Evolutionary conservation across 1,284 basidiomycete genomes (phyloP).

Genomic region (Ceratobasidium sp.): DNA sequence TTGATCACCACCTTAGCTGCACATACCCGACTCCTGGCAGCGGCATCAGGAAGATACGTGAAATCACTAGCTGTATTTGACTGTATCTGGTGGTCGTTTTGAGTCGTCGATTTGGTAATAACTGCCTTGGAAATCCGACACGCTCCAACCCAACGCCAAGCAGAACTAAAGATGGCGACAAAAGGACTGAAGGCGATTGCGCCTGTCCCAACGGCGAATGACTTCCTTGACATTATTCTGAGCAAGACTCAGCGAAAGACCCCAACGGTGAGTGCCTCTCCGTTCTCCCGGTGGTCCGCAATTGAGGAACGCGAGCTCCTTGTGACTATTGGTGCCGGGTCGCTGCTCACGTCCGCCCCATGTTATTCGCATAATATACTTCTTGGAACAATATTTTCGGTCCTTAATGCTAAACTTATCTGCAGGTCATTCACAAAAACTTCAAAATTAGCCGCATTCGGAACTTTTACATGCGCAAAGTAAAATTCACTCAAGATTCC

Average conservation of each 20-base stretch:
- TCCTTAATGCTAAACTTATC: background rate
- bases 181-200: constrained; percentile 94
- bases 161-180: constrained; percentile 68
- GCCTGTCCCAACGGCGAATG: constrained; percentile 92
- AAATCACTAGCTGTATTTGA: no score
- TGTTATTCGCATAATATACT: background rate
- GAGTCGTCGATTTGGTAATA: no score
- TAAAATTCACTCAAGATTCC: constrained; percentile 98
- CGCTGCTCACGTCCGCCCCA: background rate
- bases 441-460: constrained; percentile 98
- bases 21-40: background rate
- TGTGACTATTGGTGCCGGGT: no score
- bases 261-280: constrained; percentile 81
- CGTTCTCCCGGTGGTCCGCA: no score
- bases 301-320: no score
- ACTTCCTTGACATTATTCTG: constrained; percentile 94
- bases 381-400: background rate
- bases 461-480: constrained; percentile 98
- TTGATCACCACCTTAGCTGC: background rate
- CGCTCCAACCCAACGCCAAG: background rate
- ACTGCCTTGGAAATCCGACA: no score
- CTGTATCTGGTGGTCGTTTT: no score
- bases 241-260: constrained; percentile 97
- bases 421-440: constrained; percentile 93
- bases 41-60: background rate